Conservation (phyloP, 148 eudicot species). For the Rhododendron vialii region DNA sequence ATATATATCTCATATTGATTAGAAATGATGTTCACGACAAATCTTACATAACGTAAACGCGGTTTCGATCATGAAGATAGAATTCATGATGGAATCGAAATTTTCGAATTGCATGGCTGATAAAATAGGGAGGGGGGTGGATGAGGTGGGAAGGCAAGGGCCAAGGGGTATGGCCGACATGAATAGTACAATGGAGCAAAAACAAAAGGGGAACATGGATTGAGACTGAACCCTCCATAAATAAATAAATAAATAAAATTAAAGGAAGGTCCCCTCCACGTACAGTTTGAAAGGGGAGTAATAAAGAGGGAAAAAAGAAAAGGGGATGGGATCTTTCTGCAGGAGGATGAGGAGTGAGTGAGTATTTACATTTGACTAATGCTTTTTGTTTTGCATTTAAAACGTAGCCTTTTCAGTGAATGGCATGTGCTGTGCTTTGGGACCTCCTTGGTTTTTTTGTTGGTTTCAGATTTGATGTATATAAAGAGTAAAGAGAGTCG, state of each 20-base stretch:
- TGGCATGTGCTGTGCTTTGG: constrained; percentile 6
- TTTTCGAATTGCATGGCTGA: background rate
- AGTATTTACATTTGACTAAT: constrained; percentile 15
- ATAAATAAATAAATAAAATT: background rate
- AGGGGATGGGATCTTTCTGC: constrained; percentile 11
- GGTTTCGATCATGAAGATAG: background rate
- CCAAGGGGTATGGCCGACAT: constrained; percentile 4
- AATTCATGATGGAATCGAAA: background rate
- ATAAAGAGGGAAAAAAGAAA: background rate
- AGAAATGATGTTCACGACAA: background rate
- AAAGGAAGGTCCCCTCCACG: background rate
- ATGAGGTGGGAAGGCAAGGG: background rate
- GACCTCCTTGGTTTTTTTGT: constrained; percentile 1
- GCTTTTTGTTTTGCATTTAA: constrained; percentile 12
- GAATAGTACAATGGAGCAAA: constrained; percentile 1
- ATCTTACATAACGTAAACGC: background rate
- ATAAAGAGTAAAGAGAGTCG: background rate
- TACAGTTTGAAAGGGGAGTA: constrained; percentile 9
- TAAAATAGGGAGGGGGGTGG: background rate
- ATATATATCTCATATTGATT: background rate
- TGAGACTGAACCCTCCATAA: constrained; percentile 14
- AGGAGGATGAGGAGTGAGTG: background rate
- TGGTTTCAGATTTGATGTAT: background rate
- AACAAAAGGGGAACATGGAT: constrained; percentile 20
- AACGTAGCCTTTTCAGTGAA: constrained; percentile 14